Evolutionary conservation across 163 green algal species (phyloP).

Genomic region (Chlamydomonas reinhardtii): DNA sequence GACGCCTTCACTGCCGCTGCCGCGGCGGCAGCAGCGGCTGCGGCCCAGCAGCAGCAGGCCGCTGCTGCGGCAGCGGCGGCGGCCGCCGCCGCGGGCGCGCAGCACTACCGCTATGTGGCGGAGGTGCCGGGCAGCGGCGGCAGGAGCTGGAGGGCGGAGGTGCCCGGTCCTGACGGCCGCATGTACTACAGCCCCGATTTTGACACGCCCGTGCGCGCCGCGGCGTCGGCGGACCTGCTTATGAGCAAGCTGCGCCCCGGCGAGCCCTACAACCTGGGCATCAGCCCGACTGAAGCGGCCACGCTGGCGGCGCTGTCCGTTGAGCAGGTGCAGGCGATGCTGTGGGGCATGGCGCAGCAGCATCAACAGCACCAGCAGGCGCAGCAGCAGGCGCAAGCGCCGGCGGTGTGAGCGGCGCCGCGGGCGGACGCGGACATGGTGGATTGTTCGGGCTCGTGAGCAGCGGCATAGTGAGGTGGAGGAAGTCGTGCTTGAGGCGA

Average conservation of each 20-base stretch:
- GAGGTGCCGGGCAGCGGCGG: background rate
- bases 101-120: background rate
- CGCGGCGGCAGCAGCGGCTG: background rate
- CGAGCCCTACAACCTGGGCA: conserved; percentile 41
- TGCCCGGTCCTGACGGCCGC: conserved; percentile 1
- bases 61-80: background rate
- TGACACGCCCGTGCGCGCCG: background rate
- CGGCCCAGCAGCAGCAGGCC: background rate
- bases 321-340: conserved; percentile 29
- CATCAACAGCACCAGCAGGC: no score
- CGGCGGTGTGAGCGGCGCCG: no score
- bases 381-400: no score
- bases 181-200: conserved; percentile 17
- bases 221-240: conserved; percentile 22
- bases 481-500: no score
- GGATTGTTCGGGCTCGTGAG: no score
- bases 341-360: conserved; percentile 20
- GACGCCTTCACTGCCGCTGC: no score
- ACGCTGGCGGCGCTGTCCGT: conserved; percentile 10
- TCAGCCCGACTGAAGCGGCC: conserved; percentile 3
- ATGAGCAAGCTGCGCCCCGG: conserved; percentile 34
- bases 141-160: conserved; percentile 20
- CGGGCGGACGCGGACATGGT: no score
- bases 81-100: background rate
- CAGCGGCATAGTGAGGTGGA: no score